phyloP scores from a whole-genome alignment of 2,329 filamentous ascomycete species.

The Colletotrichum truncatum region DNA sequence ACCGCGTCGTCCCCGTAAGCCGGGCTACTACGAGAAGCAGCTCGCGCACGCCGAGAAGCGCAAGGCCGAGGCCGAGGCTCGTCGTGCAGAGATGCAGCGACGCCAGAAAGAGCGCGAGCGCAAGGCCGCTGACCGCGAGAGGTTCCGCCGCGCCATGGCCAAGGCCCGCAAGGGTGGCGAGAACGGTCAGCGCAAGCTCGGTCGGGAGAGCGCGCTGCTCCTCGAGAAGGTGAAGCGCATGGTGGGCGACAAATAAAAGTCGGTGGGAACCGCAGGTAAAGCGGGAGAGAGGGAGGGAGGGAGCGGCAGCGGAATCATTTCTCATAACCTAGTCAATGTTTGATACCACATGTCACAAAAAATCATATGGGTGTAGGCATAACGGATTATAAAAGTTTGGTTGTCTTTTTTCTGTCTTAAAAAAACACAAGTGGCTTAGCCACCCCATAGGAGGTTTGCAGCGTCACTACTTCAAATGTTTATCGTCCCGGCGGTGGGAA shows the following conservation, averaged over 20 bases:
- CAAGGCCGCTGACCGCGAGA: conserved; percentile 71
- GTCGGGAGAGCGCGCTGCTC: conserved; percentile 80
- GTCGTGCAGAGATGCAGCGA: conserved; percentile 50
- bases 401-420: not conserved
- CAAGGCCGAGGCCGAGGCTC: conserved; percentile 51
- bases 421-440: not conserved
- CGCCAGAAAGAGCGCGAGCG: conserved; percentile 71
- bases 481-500: not conserved
- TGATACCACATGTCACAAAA: conserved; percentile 21
- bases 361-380: not conserved
- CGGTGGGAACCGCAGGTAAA: not conserved
- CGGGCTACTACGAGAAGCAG: conserved; percentile 74
- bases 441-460: conserved; percentile 16
- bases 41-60: conserved; percentile 56
- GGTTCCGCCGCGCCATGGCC: conserved; percentile 73
- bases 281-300: no score
- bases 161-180: conserved; percentile 74
- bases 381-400: not conserved
- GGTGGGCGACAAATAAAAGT: conserved; percentile 56
- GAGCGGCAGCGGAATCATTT: not conserved
- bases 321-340: not conserved
- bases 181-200: conserved; percentile 81
- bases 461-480: conserved; percentile 5
- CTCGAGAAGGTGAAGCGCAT: conserved; percentile 82
- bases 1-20: conserved; percentile 41